Percentiles rank a stretch among this genome's conserved stretches.
Conservation (phyloP, 2,329 filamentous ascomycete genomes). For the Ampelomyces quisqualis region DNA sequence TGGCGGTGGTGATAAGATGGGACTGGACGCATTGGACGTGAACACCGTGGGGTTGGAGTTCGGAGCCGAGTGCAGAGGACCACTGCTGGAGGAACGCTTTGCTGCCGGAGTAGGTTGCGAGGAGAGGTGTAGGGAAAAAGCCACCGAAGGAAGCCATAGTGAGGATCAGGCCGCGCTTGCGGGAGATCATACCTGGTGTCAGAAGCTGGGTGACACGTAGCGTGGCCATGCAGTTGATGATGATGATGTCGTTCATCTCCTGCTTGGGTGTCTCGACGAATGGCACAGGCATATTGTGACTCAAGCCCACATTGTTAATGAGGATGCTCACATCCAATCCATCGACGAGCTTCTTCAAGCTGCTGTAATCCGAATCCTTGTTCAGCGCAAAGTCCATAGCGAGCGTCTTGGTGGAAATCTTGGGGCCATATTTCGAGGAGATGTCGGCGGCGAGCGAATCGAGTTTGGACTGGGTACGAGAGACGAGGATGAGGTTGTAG, state of each 20-base stretch:
- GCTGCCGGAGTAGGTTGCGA: constrained; percentile 95
- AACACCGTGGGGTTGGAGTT: constrained; percentile 77
- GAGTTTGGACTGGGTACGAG: constrained; percentile 92
- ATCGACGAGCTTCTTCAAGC: constrained; percentile 66
- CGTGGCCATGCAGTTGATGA: constrained; percentile 91
- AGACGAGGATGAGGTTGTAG: constrained; percentile 93
- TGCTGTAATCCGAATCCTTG: constrained; percentile 75
- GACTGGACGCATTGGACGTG: constrained; percentile 89
- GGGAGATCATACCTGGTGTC: constrained; percentile 78
- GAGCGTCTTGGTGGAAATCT: constrained; percentile 71
- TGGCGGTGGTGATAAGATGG: constrained; percentile 91
- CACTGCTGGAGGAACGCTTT: constrained; percentile 98
- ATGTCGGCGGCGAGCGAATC: constrained; percentile 75
- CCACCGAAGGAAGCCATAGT: constrained; percentile 98
- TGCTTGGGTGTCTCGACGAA: constrained; percentile 77
- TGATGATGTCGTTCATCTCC: constrained; percentile 88
- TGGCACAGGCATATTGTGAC: constrained; percentile 86
- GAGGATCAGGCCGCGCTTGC: constrained; percentile 83
- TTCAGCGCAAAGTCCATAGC: constrained; percentile 91
- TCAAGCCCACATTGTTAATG: constrained; percentile 96
- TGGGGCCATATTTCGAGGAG: constrained; percentile 63
- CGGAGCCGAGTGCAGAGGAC: constrained; percentile 81
- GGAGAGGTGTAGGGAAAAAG: constrained; percentile 83
- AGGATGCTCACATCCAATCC: constrained; percentile 81
- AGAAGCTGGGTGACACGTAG: constrained; percentile 84